A percentile compares a stretch with the other conserved stretches of the same genome.
Evolutionary conservation across 768 basidiomycete species (phyloP).

Genomic region (Hygrophorus pudorinus): DNA sequence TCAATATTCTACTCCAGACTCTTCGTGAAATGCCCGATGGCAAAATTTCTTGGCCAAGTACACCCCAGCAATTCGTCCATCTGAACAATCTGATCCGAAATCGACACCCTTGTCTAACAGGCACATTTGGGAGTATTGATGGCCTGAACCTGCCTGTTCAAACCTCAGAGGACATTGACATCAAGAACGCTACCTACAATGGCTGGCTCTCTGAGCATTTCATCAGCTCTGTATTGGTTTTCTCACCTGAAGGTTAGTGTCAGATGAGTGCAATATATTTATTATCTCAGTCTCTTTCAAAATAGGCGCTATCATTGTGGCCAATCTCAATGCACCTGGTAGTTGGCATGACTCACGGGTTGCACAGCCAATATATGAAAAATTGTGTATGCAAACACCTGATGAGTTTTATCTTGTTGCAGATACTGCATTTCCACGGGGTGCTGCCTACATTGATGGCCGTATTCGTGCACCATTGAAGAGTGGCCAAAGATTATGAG

Average conservation of each 20-base stretch:
- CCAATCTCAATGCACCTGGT: conserved; percentile 26
- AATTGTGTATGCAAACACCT: conserved; percentile 16
- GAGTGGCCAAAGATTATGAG: conserved; percentile 14
- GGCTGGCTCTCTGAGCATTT: conserved; percentile 32
- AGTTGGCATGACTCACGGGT: conserved; percentile 35
- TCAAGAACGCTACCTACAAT: conserved; percentile 35
- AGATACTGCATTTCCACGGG: conserved; percentile 30
- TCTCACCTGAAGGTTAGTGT: conserved; percentile 17
- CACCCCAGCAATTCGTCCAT: conserved; percentile 18
- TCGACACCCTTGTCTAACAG: conserved; percentile 23
- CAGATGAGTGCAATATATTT: neutral
- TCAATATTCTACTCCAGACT: conserved; percentile 18
- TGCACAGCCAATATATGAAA: conserved; percentile 29
- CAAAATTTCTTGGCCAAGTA: conserved; percentile 16
- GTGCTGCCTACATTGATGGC: conserved; percentile 8
- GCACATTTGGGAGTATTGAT: conserved; percentile 32
- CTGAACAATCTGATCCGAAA: conserved; percentile 16
- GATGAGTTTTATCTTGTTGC: conserved; percentile 26
- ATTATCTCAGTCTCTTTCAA: neutral
- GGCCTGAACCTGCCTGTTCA: conserved; percentile 24
- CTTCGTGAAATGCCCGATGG: conserved; percentile 21
- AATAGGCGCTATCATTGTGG: conserved; percentile 25
- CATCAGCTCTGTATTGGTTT: conserved; percentile 24
- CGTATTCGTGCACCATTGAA: conserved; percentile 30
- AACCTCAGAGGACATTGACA: conserved; percentile 24